Evolutionary conservation across 169 alveolate genomes (phyloP), one percentile per base, ranked within the genome.

Genomic region (Plasmodium relictum): DNA sequence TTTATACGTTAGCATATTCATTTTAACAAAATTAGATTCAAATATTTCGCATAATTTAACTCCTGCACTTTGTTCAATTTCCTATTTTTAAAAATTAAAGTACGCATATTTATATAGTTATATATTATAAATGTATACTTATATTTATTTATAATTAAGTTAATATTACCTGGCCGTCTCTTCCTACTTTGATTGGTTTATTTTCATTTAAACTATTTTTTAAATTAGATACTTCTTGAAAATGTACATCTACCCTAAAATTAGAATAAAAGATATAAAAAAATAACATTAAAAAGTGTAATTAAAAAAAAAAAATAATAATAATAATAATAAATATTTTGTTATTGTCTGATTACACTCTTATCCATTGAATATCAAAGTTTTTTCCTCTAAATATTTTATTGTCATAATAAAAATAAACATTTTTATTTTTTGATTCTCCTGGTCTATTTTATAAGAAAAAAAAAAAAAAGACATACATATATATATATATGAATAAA

Each of bases 351-450:
- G 12, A 48, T 80, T 80, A 80, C 90, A 80, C 83, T 80, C 90
- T 22, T 24, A 94, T 59, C 96, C 96, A 94, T 44, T 61, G 74
- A 31, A 94, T 90, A 41, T 94, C 95, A 62, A 94, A 94, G 56
- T 85, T 80, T 41, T 70, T 88, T 5, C 96, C 95, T 37, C 89
- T 87, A 78, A 94, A 92, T 31, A 62, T 65, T 18, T 74, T 72
- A 24, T 94, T 94, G 52, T 92, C 78, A 72, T 92, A 87, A 61
- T 88, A 58, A 69, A 71, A 85, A 58, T 90, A 92, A 5, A 92
- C 92, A 41, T 85, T 76, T 16, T 61, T 61, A 65, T 89, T 76
- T 16, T 83, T 50, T 45, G 88, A 78, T 50, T 68, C 87, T 10
- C 96, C 96, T 1, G 96, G 96, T 74, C 92, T 94, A 56, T 89